Base-by-base conservation (phyloP, 2,329 filamentous ascomycete species). In the Orbilia javanica region DNA sequence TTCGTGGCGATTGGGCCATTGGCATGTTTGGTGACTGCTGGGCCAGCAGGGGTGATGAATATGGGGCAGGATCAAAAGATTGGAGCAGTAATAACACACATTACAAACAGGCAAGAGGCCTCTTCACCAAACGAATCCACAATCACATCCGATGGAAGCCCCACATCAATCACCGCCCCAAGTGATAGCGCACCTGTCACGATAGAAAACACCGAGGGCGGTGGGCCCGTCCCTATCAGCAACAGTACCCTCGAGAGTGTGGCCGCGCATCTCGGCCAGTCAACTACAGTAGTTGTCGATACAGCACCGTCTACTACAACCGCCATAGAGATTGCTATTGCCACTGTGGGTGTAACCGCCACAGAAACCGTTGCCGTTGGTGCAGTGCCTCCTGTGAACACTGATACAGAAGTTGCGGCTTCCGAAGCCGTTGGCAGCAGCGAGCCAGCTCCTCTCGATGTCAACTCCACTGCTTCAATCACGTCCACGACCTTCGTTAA, bases 271-370 rank as follows among this genome's bases (percentile, higher is more conserved):
- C 1, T 60, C 34, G 22, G 11, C 8, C 60, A 52, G 15, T 25
- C 68, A 25, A 62, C 1, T 39, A 34, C 68, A 22, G n/a, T 64
- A 2, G 34, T 52, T 20, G 31, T 68, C 31, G 63, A 67, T 53
- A 50, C 55, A 3, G 60, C 67, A 2, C 53, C 53, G 7, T 78
- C 74, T 44, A 72, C 67, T 18, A 78, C 66, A 39, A 78, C 74
- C 7, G 42, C 60, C 1, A 18, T 64, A 25, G 60, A 68, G 13
- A 27, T 72, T 20, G 52, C 74, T 15, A 52, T 78, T 15, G 66
- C 67, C 20, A 78, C 74, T 1, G 44, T 72, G 8, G 62, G 52
- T 11, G 66, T 71, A 10, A 72, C 53, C 10, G 74, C 74, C 6
- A 72, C 62, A n/a, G 62, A 78, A 31, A 78, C 67, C 7, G 62